A percentile compares a stretch with the other conserved stretches of the same genome.
phyloP scores from a whole-genome alignment of 2,329 filamentous ascomycete genomes.

The Tolypocladium tropicale region DNA sequence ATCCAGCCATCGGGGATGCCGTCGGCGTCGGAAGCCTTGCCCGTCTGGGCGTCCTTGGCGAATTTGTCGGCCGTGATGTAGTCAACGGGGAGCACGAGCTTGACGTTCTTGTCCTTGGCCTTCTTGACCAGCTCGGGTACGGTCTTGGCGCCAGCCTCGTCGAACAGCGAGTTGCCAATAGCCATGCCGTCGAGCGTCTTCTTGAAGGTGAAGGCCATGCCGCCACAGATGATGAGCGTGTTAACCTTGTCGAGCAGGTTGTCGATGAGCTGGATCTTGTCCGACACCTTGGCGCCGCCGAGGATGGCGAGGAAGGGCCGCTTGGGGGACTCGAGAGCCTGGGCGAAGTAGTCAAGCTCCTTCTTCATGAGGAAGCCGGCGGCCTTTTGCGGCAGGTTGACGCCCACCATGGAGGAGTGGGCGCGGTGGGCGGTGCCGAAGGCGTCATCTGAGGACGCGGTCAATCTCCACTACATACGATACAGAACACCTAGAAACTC shows the following conservation, averaged over 20 bases:
- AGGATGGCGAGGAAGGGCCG: conserved; percentile 98
- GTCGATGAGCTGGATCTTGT: conserved; percentile 99
- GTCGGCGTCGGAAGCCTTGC: conserved; percentile 71
- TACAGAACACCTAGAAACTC: conserved; percentile 24
- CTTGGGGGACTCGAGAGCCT: conserved; percentile 87
- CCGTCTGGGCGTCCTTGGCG: conserved; percentile 68
- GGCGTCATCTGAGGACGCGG: conserved; percentile 62
- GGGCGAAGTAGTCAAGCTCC: conserved; percentile 98
- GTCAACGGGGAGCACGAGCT: conserved; percentile 89
- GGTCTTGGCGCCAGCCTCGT: conserved; percentile 88
- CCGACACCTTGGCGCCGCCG: conserved; percentile 94
- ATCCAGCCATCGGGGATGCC: conserved; percentile 97
- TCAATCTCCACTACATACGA: conserved; percentile 7
- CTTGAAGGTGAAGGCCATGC: conserved; percentile 99
- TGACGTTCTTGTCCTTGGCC: conserved; percentile 92
- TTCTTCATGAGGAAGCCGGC: conserved; percentile 99
- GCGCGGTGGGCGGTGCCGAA: conserved; percentile 97
- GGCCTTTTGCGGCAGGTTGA: conserved; percentile 92
- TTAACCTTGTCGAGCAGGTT: conserved; percentile 98
- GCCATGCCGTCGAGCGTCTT: conserved; percentile 88
- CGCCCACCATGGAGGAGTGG: conserved; percentile 98
- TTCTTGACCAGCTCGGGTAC: conserved; percentile 82
- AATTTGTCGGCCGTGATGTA: conserved; percentile 97
- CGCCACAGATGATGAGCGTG: conserved; percentile 92
- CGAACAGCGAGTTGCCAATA: conserved; percentile 87